A percentile compares a stretch with the other conserved stretches of the same genome.
These are phyloP conservation scores for Geotrichum fermentans DNA, from an alignment of 1,139 yeast species.

Conservation along the genomic window DNA sequence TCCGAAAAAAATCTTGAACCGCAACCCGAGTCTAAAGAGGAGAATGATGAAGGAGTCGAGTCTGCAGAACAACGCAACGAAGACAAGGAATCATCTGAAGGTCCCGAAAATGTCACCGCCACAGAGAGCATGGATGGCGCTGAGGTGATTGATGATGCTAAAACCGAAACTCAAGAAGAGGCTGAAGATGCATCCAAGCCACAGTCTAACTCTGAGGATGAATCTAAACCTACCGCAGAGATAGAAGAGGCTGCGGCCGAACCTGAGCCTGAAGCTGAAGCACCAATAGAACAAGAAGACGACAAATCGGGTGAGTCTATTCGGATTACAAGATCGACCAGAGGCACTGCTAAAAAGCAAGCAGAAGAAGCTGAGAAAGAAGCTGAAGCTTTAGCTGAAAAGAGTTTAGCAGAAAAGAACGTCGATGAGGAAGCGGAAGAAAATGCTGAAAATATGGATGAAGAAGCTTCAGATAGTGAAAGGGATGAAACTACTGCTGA, in stretches of 20 bases:
- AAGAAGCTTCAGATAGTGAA: constrained; percentile 5
- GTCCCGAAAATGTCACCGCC: constrained; percentile 3
- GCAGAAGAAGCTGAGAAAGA: constrained; percentile 4
- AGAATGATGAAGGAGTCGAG: constrained; percentile 4
- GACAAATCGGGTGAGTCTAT: background rate
- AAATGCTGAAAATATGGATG: background rate
- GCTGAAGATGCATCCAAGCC: constrained; percentile 1
- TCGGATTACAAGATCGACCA: background rate
- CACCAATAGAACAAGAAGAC: background rate
- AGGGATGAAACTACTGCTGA: background rate
- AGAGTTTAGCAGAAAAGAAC: background rate
- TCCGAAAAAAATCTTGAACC: constrained; percentile 1
- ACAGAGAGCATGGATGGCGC: too few relatives aligned
- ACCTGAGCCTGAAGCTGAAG: background rate
- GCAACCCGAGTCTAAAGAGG: too few relatives aligned
- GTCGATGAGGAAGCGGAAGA: background rate
- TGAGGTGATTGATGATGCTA: too few relatives aligned
- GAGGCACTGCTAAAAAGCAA: background rate
- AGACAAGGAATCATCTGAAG: constrained; percentile 3
- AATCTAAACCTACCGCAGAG: background rate
- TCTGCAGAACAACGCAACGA: background rate
- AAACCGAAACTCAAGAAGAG: constrained; percentile 5
- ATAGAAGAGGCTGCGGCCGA: background rate
- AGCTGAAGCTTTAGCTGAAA: constrained; percentile 2
- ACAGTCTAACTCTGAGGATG: background rate